Evolutionary conservation across 2,329 filamentous ascomycete species (phyloP).

Genomic region (Clonostachys sp.): DNA sequence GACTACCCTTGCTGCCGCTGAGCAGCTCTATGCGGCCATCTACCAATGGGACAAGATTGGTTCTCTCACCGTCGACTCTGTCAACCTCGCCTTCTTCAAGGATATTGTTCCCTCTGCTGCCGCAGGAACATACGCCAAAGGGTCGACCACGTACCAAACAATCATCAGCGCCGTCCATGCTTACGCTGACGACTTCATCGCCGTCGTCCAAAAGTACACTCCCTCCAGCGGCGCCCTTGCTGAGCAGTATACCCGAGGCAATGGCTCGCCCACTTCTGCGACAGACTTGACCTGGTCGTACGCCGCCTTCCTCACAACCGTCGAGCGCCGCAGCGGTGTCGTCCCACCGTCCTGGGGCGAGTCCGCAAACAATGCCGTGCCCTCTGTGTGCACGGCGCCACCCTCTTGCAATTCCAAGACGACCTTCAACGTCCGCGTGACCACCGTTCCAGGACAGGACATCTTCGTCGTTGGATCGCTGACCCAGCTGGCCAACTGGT

Average conservation of each 20-base stretch:
- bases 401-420: slow-evolving; percentile 26
- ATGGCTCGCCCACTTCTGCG: slow-evolving; percentile 55
- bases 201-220: slow-evolving; percentile 59
- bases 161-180: slow-evolving; percentile 52
- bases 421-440: slow-evolving; percentile 55
- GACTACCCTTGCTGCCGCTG: slow-evolving; percentile 70
- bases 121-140: slow-evolving; percentile 56
- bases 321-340: slow-evolving; percentile 47
- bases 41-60: slow-evolving; percentile 64
- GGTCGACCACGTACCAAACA: slow-evolving; percentile 40
- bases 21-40: slow-evolving; percentile 74
- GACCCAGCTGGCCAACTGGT: slow-evolving; percentile 58
- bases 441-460: slow-evolving; percentile 56
- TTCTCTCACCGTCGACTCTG: slow-evolving; percentile 58
- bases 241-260: slow-evolving; percentile 59
- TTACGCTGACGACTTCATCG: slow-evolving; percentile 59
- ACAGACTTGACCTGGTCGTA: slow-evolving; percentile 71
- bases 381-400: slow-evolving; percentile 4
- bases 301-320: slow-evolving; percentile 62
- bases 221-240: slow-evolving; percentile 57
- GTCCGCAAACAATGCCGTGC: not conserved
- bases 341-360: slow-evolving; percentile 52
- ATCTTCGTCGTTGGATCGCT: slow-evolving; percentile 62
- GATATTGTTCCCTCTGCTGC: slow-evolving; percentile 54
- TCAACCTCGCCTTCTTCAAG: slow-evolving; percentile 68